Evolutionary conservation across 345 rosid genomes (phyloP).

Genomic region (Iberis pinnata): DNA sequence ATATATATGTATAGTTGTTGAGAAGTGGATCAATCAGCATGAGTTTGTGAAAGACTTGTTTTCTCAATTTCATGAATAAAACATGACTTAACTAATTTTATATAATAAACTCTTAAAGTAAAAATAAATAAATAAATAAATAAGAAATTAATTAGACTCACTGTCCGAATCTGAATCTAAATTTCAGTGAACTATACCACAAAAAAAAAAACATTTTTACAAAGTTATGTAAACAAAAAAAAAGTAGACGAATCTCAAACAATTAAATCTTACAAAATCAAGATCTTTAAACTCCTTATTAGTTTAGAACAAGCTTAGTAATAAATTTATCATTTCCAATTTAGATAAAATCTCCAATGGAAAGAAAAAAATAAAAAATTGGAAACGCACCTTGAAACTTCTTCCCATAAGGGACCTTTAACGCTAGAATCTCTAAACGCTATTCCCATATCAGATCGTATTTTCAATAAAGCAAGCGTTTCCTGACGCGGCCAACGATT

Average conservation of each 20-base stretch:
- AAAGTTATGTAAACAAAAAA: not conserved
- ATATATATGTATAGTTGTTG: not conserved
- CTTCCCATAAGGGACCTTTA: conserved; percentile 86
- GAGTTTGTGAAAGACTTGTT: conserved; percentile 21
- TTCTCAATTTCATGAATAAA: conserved; percentile 22
- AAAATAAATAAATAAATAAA: not conserved
- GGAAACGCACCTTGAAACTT: conserved; percentile 65
- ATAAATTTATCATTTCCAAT: no score
- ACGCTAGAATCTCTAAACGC: conserved; percentile 56
- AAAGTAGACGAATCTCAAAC: conserved; percentile 9
- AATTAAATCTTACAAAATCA: no score
- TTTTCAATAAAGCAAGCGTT: conserved; percentile 63
- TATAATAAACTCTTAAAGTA: not conserved
- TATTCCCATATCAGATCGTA: conserved; percentile 81
- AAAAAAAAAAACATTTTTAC: not conserved
- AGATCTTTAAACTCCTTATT: no score
- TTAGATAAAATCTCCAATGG: not conserved
- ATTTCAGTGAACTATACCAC: not conserved
- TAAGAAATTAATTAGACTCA: conserved; percentile 8
- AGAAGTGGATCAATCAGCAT: conserved; percentile 25
- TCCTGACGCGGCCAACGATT: conserved; percentile 86
- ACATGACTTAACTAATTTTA: conserved; percentile 32
- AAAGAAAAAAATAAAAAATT: no score
- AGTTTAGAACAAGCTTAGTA: no score
- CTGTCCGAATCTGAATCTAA: conserved; percentile 31